Percentiles rank a stretch among this genome's conserved stretches.
Evolutionary conservation across 345 rosid species (phyloP).

Genomic region (Luvunga scandens): DNA sequence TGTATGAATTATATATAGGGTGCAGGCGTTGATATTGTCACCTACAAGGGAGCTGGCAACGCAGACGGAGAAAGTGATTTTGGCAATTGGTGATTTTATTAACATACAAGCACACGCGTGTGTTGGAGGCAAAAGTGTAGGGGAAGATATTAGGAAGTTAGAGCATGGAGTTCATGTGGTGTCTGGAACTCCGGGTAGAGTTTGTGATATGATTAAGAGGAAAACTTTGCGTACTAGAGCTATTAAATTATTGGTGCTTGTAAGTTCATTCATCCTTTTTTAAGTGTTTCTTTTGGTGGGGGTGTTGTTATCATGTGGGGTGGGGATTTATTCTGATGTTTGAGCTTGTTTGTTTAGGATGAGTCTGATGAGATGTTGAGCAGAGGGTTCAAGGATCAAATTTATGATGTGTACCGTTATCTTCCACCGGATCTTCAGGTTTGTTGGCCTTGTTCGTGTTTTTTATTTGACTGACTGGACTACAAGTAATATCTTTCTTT

Average conservation of each 20-base stretch:
- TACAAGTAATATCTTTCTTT: not conserved
- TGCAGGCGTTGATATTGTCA: slow-evolving; percentile 91
- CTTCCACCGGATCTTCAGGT: slow-evolving; percentile 99
- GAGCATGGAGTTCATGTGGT: slow-evolving; percentile 72
- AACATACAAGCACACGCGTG: slow-evolving; percentile 85
- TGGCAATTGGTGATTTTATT: slow-evolving; percentile 69
- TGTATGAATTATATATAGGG: slow-evolving; percentile 37
- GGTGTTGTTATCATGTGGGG: not conserved
- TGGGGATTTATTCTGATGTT: not conserved
- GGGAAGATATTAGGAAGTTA: slow-evolving; percentile 87
- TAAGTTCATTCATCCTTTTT: not conserved
- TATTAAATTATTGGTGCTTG: slow-evolving; percentile 34
- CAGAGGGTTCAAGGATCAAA: slow-evolving; percentile 99
- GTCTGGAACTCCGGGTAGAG: slow-evolving; percentile 98
- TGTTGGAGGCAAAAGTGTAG: slow-evolving; percentile 94
- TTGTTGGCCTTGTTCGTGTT: not conserved
- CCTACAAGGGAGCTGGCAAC: slow-evolving; percentile 94
- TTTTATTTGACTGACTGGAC: not conserved
- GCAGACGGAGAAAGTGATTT: slow-evolving; percentile 83
- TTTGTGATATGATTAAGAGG: slow-evolving; percentile 98
- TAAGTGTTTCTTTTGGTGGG: not conserved
- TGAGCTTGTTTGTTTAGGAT: slow-evolving; percentile 33
- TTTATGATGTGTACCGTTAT: slow-evolving; percentile 90
- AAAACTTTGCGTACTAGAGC: slow-evolving; percentile 91
- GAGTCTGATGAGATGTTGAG: slow-evolving; percentile 99